These are phyloP conservation scores for Pleurotus salmoneostramineus DNA, from an alignment of 768 basidiomycete genomes.

Conservation along the genomic window DNA sequence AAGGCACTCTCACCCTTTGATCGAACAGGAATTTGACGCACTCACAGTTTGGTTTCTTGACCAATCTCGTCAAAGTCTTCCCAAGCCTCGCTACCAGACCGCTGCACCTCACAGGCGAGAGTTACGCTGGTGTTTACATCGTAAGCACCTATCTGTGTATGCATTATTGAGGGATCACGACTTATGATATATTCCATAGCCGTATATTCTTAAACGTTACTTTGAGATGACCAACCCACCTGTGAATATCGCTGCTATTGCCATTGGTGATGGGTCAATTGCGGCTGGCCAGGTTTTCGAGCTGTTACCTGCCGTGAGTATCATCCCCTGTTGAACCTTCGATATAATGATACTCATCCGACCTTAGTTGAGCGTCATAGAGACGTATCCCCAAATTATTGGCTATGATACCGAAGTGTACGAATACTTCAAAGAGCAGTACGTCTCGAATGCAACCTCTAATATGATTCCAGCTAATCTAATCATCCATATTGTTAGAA, in stretches of 20 bases:
- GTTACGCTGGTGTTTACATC: constrained; percentile 73
- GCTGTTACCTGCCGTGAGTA: constrained; percentile 51
- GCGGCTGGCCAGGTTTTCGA: constrained; percentile 46
- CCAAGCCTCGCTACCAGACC: constrained; percentile 65
- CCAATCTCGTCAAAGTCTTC: constrained; percentile 71
- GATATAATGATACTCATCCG: background rate
- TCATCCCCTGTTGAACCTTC: background rate
- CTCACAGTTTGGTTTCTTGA: constrained; percentile 63
- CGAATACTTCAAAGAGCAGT: constrained; percentile 69
- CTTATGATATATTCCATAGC: constrained; percentile 30
- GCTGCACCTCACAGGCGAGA: constrained; percentile 67
- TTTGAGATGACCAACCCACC: constrained; percentile 62
- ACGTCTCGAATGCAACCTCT: constrained; percentile 15
- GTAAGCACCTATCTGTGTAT: constrained; percentile 26
- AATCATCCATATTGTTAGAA: background rate
- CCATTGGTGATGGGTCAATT: constrained; percentile 67
- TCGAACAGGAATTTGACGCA: background rate
- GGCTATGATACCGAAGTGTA: constrained; percentile 65
- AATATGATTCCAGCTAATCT: background rate
- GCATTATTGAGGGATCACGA: no score
- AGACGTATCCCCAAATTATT: constrained; percentile 76
- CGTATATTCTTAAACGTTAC: constrained; percentile 73
- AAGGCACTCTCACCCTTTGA: constrained; percentile 16
- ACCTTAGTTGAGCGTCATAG: constrained; percentile 47
- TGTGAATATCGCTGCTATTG: constrained; percentile 62